Evolutionary conservation across 176 grass and related monocot genomes (phyloP), one percentile per base, ranked within the genome.

Genomic region (Hsuehochloa calcarea): DNA sequence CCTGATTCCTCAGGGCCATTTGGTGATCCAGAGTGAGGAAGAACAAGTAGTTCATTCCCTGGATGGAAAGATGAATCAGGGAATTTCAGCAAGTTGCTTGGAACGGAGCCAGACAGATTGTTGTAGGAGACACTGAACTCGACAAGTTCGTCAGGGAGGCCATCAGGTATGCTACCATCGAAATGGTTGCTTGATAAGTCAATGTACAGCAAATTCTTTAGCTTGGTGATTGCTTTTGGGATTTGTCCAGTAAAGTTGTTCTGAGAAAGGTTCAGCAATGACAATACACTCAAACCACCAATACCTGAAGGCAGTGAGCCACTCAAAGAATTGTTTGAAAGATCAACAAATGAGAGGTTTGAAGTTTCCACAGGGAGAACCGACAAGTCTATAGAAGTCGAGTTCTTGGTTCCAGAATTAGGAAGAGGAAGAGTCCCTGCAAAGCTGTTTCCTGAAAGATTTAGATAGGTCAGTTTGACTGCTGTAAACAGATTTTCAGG

Each of bases 31-130:
- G 80, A 70, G 63, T 11, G 75, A 41, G 96, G 96, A 90, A 92
- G 85, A 71, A 93, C 65, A 60, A 98, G 88, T 47, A 87, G 75
- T 65, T 90, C 89, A 71, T 98, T 98, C 47, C 93, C 96, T 77
- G 96, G 96, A 85, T 92, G 96, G 77, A 98, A 98, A 64, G 93
- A 95, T 77, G 96, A 95, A 70, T 95, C 90, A 58, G 93, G 89
- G 39, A 98, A 98, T 85, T 92, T 98, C 70, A 88, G 64, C 61
- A 98, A 85, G 82, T 89, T 98, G 60, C 77, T 78, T 3, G 96
- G 92, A 76, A 98, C 89, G 55, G 80, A 80, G 26, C 96, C 96
- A 77, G 96, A 95, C 43, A 98, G 87, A 44, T 80, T 81, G 60
- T 98, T 98, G 61, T 87, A 90, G 49, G 96, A 98, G 65, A 93